phyloP scores from a whole-genome alignment of 1,139 yeast species.

The Wickerhamomyces sp. region DNA sequence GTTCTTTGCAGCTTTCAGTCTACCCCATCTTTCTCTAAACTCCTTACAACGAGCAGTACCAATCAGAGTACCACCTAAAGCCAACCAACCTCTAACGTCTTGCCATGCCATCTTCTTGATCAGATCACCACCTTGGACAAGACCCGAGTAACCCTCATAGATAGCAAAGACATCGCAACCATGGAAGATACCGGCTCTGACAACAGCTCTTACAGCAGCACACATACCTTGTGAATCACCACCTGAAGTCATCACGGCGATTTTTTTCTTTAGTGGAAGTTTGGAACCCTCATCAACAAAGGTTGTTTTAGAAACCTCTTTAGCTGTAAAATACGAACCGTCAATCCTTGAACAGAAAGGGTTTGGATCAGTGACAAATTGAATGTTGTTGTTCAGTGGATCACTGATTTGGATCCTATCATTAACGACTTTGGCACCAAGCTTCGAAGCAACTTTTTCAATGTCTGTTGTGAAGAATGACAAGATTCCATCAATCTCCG shows the following conservation, averaged over 20 bases:
- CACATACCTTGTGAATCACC: slow-evolving; percentile 90
- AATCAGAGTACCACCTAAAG: slow-evolving; percentile 75
- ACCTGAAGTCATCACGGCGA: slow-evolving; percentile 84
- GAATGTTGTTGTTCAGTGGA: slow-evolving; percentile 52
- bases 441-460: slow-evolving; percentile 31
- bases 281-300: slow-evolving; percentile 3
- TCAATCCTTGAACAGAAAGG: slow-evolving; percentile 30
- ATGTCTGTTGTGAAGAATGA: slow-evolving; percentile 50
- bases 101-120: slow-evolving; percentile 69
- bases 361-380: slow-evolving; percentile 35
- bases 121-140: slow-evolving; percentile 59
- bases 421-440: slow-evolving; percentile 20
- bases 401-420: slow-evolving; percentile 35
- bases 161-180: slow-evolving; percentile 72
- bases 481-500: slow-evolving; percentile 32
- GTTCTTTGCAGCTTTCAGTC: slow-evolving; percentile 62
- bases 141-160: slow-evolving; percentile 75
- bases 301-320: slow-evolving; percentile 7
- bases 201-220: slow-evolving; percentile 76
- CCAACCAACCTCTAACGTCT: slow-evolving; percentile 70
- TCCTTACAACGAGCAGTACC: slow-evolving; percentile 76
- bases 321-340: slow-evolving; percentile 26
- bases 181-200: slow-evolving; percentile 64
- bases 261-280: slow-evolving; percentile 38
- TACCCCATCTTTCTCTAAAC: slow-evolving; percentile 63